Percentiles rank a stretch among this genome's conserved stretches.
Evolutionary conservation across 257 asterid species (phyloP).

Genomic region (Solanum chilense): DNA sequence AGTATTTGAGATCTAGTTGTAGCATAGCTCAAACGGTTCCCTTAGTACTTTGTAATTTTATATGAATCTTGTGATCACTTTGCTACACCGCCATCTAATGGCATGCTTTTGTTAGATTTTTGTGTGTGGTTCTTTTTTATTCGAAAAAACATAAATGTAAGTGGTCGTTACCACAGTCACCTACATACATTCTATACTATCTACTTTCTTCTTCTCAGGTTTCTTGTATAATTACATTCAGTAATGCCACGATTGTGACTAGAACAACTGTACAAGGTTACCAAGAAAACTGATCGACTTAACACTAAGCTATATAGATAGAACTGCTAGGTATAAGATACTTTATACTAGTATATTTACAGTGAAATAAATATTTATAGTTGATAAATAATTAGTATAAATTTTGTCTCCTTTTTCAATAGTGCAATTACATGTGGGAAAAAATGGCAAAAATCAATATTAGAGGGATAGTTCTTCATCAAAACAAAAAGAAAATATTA

Average conservation of each 20-base stretch:
- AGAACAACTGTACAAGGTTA: not conserved
- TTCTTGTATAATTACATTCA: not conserved
- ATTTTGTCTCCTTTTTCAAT: not conserved
- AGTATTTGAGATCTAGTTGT: not conserved
- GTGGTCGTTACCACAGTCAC: not conserved
- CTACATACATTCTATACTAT: not conserved
- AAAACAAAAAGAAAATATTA: not conserved
- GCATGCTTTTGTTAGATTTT: not conserved
- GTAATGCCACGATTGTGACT: not conserved
- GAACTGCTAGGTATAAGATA: constrained; percentile 19
- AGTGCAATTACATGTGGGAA: not conserved
- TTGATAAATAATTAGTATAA: too few relatives aligned
- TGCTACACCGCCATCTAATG: not conserved
- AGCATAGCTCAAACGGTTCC: not conserved
- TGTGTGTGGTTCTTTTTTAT: not conserved
- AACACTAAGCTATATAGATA: not conserved
- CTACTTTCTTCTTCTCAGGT: not conserved
- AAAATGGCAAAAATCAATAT: not conserved
- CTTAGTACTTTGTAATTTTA: not conserved
- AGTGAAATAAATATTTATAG: not conserved
- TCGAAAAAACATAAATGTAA: not conserved
- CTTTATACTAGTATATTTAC: not conserved
- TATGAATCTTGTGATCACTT: not conserved
- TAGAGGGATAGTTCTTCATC: not conserved
- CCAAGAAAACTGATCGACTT: not conserved